Percentiles rank a stretch among this genome's conserved stretches.
Conservation (phyloP, 2,329 filamentous ascomycete genomes). For the Fusarium odoratissimum region DNA sequence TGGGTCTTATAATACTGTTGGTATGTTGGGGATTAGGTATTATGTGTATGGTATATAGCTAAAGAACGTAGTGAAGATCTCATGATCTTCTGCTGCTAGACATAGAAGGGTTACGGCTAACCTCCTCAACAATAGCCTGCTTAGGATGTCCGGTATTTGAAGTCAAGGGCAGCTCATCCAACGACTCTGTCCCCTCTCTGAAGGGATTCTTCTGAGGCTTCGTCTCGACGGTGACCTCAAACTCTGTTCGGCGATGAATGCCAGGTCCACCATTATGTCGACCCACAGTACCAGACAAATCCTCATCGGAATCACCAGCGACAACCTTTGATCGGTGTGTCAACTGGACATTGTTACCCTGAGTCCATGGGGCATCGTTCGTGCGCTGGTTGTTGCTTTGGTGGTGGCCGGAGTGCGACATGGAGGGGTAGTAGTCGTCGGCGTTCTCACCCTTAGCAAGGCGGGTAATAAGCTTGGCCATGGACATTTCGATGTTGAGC, state of each 20-base stretch:
- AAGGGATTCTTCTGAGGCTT: conserved; percentile 8
- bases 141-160: conserved; percentile 39
- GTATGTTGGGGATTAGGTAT: neutral
- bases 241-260: conserved; percentile 38
- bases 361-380: conserved; percentile 29
- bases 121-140: conserved; percentile 13
- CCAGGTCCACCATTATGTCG: conserved; percentile 10
- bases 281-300: neutral
- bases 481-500: conserved; percentile 65
- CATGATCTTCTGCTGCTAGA: conserved; percentile 21
- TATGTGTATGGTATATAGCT: neutral
- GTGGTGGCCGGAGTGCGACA: conserved; percentile 34
- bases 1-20: neutral
- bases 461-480: conserved; percentile 63
- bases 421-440: conserved; percentile 36
- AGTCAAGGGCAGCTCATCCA: conserved; percentile 38
- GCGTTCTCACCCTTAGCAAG: conserved; percentile 41
- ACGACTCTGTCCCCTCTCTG: neutral
- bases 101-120: conserved; percentile 12
- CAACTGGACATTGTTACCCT: conserved; percentile 22
- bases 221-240: conserved; percentile 38
- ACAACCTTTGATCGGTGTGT: conserved; percentile 37
- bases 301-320: conserved; percentile 36
- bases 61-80: neutral
- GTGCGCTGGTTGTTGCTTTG: neutral